Base-by-base conservation (phyloP, 208 protist species). In the Strigomonas oncopelti region DNA sequence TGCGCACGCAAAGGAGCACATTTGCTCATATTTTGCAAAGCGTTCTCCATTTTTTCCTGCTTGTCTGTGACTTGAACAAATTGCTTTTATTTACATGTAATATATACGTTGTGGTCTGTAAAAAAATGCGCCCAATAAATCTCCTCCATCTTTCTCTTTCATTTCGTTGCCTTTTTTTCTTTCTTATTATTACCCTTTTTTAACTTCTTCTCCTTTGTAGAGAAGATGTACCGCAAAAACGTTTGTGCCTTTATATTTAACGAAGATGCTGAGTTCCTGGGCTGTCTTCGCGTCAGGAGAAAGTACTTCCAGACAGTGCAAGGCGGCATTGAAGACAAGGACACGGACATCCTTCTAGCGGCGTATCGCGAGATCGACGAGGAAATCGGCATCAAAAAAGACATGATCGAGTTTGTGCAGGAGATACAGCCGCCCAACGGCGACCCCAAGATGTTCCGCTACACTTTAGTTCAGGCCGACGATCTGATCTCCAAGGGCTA, bases 221-320 rank as follows among this genome's bases (percentile, higher is more conserved):
- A 62, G 27, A 48, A 5, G 1, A 93, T 94, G 88, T 94, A 90
- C 65, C 72, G 88, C 24, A 75, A 59, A 25, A 94, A 94, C 77
- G 88, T 94, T 0, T 91, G 85, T 64, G 78, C 64, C 25, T 80
- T 87, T 31, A 74, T 94, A 55, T 91, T 91, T 57, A 91, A 94
- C 53, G 83, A 91, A 67, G 71, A 77, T 13, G 70, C 68, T 22
- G 59, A 83, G 56, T 85, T 91, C 58, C 70, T 94, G 7, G 85
- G 74, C 0, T 94, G 88, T 57, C 63, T 75, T 52, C 78, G 85
- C 18, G 75, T 85, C 24, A 31, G 55, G 31, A 61, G 71, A 3
- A 61, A 78, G 8, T 29, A 74, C 53, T 88, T 72, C 64, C 83
- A 92, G 60, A 91, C 80, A 60, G 85, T 94, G 25, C 85, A 94